A percentile compares a stretch with the other conserved stretches of the same genome.
Conservation (phyloP, 805 yeast genomes). For the Barnettozyma siamensis region DNA sequence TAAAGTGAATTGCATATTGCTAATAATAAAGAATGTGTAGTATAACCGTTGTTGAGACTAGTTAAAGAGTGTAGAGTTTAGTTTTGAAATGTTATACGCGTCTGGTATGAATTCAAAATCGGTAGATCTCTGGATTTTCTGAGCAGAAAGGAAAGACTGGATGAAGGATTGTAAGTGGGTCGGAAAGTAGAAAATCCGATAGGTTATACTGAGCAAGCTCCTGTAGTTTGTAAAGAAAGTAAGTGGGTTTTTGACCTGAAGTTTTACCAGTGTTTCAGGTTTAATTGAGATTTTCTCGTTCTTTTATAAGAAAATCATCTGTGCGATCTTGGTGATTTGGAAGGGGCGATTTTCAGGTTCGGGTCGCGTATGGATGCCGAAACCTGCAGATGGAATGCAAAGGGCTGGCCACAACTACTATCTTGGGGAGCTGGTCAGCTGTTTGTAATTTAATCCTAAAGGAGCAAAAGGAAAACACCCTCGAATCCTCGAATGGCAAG, state of each 20-base stretch:
- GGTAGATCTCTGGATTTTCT: neutral
- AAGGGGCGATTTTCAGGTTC: neutral
- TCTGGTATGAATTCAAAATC: slow-evolving; percentile 1
- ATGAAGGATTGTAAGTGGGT: neutral
- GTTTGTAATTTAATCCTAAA: neutral
- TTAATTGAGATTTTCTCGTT: neutral
- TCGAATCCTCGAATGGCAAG: no score
- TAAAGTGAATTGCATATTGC: slow-evolving; percentile 21
- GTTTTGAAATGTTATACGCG: slow-evolving; percentile 1
- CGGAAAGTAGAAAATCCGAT: neutral
- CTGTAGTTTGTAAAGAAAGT: neutral
- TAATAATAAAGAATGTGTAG: neutral
- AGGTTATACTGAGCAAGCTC: neutral
- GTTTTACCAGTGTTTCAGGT: neutral
- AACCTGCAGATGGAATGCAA: neutral
- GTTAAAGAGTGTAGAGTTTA: neutral
- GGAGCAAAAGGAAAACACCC: neutral
- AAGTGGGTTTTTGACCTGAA: neutral
- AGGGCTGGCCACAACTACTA: neutral
- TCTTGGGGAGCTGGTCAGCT: no score
- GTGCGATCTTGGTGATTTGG: neutral
- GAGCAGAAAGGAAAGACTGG: neutral
- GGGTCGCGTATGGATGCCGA: no score
- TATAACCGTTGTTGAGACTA: slow-evolving; percentile 1
- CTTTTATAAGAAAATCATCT: neutral